Evolutionary conservation across 371 early-diverging fungal species (phyloP), one percentile per base, ranked within the genome.

Genomic region (Conidiobolus incongruus): DNA sequence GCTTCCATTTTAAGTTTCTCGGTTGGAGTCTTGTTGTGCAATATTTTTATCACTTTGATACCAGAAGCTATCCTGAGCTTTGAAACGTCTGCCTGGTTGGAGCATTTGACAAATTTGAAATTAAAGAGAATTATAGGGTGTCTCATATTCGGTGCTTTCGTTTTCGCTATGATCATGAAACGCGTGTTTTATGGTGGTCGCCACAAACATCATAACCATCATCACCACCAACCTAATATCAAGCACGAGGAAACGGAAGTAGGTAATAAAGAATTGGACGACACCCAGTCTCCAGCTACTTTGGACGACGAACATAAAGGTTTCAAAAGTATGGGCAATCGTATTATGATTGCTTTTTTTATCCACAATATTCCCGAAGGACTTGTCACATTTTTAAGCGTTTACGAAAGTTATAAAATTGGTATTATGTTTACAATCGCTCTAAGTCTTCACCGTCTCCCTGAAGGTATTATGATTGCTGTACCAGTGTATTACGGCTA

Each of bases 291-390:
- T 6, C 6, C 35, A 13, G 15, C 17, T 6, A 16, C 16, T 6
- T n/a, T 6, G 11, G 15, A n/a, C 15, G n/a, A 35, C 7, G 15
- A 11, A 13, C 6, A 35, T n/a, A 11, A 11, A 6, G 35, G 6
- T 6, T 8, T 15, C 15, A 13, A 24, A 11, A 41, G 29, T 39
- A 6, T 52, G 13, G 48, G 48, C 21, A 17, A 42, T 34, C 43
- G 45, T 32, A 42, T 52, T 31, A 42, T 48, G 19, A 3, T 32
- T 10, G 48, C 48, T 3, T 28, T 52, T 12, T 45, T 41, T 5
- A 12, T 52, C 17, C 52, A 52, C 15, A 51, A 51, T 23, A 47
- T 51, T 23, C 52, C 52, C 10, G 52, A 51, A 40, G 52, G 52
- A n/a, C 17, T 51, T 5, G 44, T 47, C 2, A 20, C 40, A 2